Percentiles rank a stretch among this genome's conserved stretches.
These are phyloP conservation scores for Beauveria brongniartii DNA, from an alignment of 2,329 filamentous ascomycete species.

Conservation along the genomic window DNA sequence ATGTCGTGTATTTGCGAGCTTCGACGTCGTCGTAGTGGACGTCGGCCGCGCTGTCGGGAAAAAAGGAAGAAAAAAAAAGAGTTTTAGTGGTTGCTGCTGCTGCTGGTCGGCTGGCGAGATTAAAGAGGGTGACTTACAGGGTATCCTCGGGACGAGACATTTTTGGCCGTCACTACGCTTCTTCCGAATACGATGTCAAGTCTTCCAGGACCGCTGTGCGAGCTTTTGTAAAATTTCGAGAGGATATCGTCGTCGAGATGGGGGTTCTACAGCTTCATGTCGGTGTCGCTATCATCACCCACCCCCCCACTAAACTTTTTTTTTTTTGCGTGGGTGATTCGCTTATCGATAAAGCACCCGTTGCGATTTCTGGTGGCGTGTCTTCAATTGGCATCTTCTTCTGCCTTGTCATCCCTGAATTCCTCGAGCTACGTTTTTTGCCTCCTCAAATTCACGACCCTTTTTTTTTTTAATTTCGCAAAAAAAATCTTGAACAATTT, in stretches of 20 bases:
- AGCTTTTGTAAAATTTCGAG: not conserved
- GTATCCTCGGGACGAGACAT: constrained; percentile 98
- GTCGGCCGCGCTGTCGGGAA: constrained; percentile 66
- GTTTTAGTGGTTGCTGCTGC: constrained; percentile 8
- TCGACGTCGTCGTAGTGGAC: constrained; percentile 96
- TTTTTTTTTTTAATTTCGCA: not conserved
- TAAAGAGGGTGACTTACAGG: constrained; percentile 49
- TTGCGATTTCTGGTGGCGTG: not conserved
- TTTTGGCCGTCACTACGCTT: constrained; percentile 21
- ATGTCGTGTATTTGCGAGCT: constrained; percentile 95
- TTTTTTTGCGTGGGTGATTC: constrained; percentile 3
- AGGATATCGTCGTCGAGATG: not conserved
- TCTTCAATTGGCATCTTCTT: not conserved
- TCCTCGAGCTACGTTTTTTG: not conserved
- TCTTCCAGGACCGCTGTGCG: not conserved
- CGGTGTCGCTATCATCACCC: not conserved
- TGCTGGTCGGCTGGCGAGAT: constrained; percentile 11
- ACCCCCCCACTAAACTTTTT: constrained; percentile 7
- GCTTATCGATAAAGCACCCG: constrained; percentile 10
- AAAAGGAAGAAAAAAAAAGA: constrained; percentile 16
- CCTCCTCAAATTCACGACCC: not conserved
- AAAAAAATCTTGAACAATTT: not conserved
- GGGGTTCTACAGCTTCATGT: not conserved
- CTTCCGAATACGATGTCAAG: not conserved
- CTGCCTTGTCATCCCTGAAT: constrained; percentile 6